phyloP scores from a whole-genome alignment of 163 green algal genomes.

The Botryococcus braunii region DNA sequence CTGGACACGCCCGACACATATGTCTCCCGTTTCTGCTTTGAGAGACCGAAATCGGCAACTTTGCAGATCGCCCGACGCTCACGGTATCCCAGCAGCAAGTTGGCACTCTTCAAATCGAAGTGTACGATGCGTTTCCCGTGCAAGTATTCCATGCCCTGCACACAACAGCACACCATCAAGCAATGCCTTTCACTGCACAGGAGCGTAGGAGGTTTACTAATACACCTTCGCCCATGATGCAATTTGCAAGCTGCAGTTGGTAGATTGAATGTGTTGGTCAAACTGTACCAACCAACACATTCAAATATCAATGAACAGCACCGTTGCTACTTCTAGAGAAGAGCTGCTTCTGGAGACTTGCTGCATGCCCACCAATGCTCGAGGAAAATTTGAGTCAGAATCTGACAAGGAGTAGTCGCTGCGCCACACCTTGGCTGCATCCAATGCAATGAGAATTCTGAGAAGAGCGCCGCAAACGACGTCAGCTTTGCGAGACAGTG shows the following conservation, averaged over 20 bases:
- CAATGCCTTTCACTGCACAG: too few species aligned
- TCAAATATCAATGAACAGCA: too few species aligned
- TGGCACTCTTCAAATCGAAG: conserved; percentile 71
- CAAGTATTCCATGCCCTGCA: conserved; percentile 74
- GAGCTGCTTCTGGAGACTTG: too few species aligned
- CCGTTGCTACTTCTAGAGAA: too few species aligned
- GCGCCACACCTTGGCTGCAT: conserved; percentile 55
- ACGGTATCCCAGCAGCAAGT: conserved; percentile 62
- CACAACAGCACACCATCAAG: background rate
- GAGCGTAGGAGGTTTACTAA: too few species aligned
- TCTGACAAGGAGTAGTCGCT: too few species aligned
- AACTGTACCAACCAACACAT: too few species aligned
- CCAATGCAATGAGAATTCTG: conserved; percentile 59
- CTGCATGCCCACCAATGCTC: too few species aligned
- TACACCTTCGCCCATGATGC: too few species aligned
- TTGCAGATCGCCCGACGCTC: conserved; percentile 67
- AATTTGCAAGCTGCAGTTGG: too few species aligned
- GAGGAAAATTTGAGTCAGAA: too few species aligned
- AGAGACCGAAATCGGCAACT: conserved; percentile 63
- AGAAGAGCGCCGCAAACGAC: conserved; percentile 48
- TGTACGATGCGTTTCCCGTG: conserved; percentile 68
- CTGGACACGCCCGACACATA: conserved; percentile 40
- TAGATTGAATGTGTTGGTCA: too few species aligned
- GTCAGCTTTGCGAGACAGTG: conserved; percentile 48
- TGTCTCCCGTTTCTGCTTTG: conserved; percentile 47